Base-by-base conservation (phyloP, 805 yeast genomes). In the Tetrapisispora arboricola region DNA sequence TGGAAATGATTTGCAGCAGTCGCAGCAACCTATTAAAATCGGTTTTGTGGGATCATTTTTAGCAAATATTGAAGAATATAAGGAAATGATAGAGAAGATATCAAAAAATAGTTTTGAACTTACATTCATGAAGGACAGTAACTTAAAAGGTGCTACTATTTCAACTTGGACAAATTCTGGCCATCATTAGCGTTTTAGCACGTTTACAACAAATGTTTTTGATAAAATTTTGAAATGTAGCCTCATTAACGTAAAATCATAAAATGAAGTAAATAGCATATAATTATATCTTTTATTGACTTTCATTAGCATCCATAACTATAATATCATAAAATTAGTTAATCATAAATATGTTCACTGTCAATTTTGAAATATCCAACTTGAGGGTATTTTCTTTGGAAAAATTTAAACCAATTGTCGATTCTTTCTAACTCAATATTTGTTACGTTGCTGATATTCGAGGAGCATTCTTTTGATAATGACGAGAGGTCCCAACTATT, bases 31-130 rank as follows among this genome's bases (percentile, higher is more conserved):
- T 2, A 40, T 47, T 21, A 43, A 45, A 32, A 47, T 56, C 12
- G 59, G 61, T 6, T 57, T 47, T 40, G 56, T 54, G 10, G 62
- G 61, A 1, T 50, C 60, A 1, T 56, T 56, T 32, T 38, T 56
- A 26, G 49, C 49, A n/a, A 36, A 47, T 38, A 49, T 48, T 15
- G 34, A 36, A 13, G 43, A 36, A 31, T 55, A 52, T 38, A 49
- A 44, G 32, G 41, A 49, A 24, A 48, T 44, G 31, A 47, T 56
- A 13, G 22, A 20, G 6, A 12, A 27, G 5, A 31, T 41, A 22
- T 51, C 58, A 6, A 31, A 39, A 6, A 42, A 44, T 19, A 29
- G 24, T 3, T 43, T 55, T 12, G 35, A 41, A 19, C 44, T 57
- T 8, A 33, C 44, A 10, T 54, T 48, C 21, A 35, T 56, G 9